Base-by-base conservation (phyloP, 2,329 filamentous ascomycete genomes). In the Coleophoma cylindrospora region DNA sequence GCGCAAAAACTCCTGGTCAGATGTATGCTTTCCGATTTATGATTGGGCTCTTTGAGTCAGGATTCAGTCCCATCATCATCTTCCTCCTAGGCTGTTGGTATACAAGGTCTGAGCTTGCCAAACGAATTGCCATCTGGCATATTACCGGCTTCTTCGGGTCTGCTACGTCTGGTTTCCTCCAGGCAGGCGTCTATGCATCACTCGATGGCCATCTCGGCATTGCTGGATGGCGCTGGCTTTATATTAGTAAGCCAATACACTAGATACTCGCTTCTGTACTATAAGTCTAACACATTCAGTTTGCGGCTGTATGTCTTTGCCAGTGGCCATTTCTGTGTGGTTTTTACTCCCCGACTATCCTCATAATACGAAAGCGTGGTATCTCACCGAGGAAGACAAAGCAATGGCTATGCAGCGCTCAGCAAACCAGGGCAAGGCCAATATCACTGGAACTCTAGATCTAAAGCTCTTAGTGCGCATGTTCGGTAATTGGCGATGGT, bases 31-130 rank as follows among this genome's bases (percentile, higher is more conserved):
- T 83, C 54, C 74, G 79, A 11, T 75, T 76, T 62, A 71, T 76
- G 53, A 71, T 74, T 54, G 78, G 77, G 11, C 66, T 81, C 15
- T 73, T 74, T 47, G 79, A 83, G 64, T 71, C 75, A 0, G 75
- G 72, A 9, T 79, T 75, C 3, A 81, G 80, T 51, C 74, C 77
- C 13, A 75, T 74, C 19, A 69, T 76, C 0, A 77, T 80, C 54
- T 81, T 80, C 54, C 74, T 82, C 53, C 68, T 82, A 1, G 78
- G 79, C 1, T 75, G 72, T 0, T 83, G 80, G 80, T 83, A 83
- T 59, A 81, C 73, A 0, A 73, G 74, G 51, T 67, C 69, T 21
- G 79, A 83, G 61, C 73, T 83, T 0, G 80, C 77, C 4, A 83
- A 83, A 62, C 72, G 80, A 4, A 77, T 71, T 27, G 79, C 76